These are phyloP conservation scores for Lactifluus piperatus DNA, from an alignment of 768 basidiomycete species.

Conservation along the genomic window DNA sequence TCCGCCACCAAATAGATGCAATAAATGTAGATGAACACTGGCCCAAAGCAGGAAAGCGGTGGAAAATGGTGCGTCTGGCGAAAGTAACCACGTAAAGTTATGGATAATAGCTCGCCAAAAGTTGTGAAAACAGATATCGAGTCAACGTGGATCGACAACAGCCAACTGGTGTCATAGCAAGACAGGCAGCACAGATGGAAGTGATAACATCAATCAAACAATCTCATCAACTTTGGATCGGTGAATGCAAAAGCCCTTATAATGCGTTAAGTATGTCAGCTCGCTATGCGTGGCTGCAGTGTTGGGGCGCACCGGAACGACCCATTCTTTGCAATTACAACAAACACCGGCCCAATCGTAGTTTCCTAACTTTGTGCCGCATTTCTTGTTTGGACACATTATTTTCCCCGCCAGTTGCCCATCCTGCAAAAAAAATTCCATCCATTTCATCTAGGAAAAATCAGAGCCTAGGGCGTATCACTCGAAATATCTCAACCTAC, in stretches of 20 bases:
- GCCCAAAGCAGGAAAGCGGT: neutral
- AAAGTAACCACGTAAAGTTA: neutral
- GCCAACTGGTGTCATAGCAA: neutral
- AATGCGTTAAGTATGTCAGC: neutral
- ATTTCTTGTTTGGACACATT: slow-evolving; percentile 85
- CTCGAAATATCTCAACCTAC: slow-evolving; percentile 38
- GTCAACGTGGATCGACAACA: neutral
- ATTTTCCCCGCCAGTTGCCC: slow-evolving; percentile 86
- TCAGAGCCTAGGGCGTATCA: neutral
- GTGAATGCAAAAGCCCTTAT: slow-evolving; percentile 47
- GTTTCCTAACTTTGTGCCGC: slow-evolving; percentile 85
- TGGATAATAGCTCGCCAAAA: neutral
- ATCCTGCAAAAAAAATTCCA: slow-evolving; percentile 71
- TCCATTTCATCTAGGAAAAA: slow-evolving; percentile 77
- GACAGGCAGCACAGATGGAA: neutral
- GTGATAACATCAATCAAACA: slow-evolving; percentile 19
- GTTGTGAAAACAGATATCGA: neutral
- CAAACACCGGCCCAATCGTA: slow-evolving; percentile 95
- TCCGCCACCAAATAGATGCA: neutral
- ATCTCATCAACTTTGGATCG: slow-evolving; percentile 49
- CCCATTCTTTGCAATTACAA: slow-evolving; percentile 90
- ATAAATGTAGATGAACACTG: neutral
- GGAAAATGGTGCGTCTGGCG: neutral
- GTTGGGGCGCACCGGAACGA: slow-evolving; percentile 61
- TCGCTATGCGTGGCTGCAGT: neutral